Conservation (phyloP, 441 rosid species). For the Hura crepitans region DNA sequence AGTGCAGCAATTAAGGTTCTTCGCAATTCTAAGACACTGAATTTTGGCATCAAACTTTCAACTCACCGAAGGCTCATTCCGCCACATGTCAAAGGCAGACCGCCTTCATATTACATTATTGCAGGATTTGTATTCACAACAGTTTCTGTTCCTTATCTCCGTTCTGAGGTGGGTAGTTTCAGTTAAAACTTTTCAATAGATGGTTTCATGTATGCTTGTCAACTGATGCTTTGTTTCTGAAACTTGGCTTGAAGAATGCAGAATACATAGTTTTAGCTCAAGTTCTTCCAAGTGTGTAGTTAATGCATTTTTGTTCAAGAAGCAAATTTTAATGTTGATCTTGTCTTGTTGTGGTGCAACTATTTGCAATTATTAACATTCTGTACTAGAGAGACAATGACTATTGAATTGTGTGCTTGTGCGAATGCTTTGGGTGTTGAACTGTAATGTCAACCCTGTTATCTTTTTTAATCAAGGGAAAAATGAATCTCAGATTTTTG, state of each 20-base stretch:
- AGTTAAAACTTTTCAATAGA: neutral
- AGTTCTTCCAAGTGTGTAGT: neutral
- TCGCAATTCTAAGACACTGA: constrained; percentile 51
- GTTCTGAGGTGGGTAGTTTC: constrained; percentile 66
- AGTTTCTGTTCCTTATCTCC: constrained; percentile 89
- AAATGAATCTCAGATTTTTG: neutral
- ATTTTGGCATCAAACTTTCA: constrained; percentile 68
- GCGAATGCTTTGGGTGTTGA: neutral
- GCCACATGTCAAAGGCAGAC: constrained; percentile 65
- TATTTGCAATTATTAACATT: neutral
- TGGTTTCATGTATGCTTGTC: neutral
- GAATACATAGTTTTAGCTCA: neutral
- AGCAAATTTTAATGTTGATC: neutral
- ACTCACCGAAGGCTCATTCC: constrained; percentile 80
- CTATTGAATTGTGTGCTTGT: neutral
- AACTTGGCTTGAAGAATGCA: neutral
- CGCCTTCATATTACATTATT: constrained; percentile 83
- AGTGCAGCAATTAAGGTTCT: constrained; percentile 68
- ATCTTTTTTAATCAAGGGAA: neutral
- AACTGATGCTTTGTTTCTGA: neutral
- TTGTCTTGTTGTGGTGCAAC: neutral
- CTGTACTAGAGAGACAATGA: neutral
- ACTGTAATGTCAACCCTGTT: neutral
- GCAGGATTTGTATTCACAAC: constrained; percentile 90
- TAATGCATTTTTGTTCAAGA: neutral